Conservation (phyloP, 2,329 filamentous ascomycete genomes). For the Xylaria arbuscula region DNA sequence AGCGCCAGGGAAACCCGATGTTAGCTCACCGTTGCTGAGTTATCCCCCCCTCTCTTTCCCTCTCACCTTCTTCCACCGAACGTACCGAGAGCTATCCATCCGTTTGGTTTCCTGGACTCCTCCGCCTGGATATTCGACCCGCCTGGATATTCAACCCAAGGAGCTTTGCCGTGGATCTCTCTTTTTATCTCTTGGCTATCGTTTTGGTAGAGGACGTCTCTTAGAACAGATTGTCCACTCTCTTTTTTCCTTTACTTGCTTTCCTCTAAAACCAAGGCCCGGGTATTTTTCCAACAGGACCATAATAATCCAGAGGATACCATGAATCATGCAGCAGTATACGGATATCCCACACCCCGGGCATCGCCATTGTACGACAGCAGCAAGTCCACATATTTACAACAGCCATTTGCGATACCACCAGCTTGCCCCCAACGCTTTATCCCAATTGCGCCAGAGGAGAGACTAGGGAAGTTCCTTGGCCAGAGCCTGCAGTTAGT, state of each 20-base stretch:
- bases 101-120: constrained; percentile 47
- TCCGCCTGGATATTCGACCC: constrained; percentile 62
- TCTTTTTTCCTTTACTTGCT: constrained; percentile 47
- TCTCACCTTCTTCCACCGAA: constrained; percentile 37
- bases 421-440: constrained; percentile 58
- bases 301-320: constrained; percentile 53
- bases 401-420: constrained; percentile 53
- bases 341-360: constrained; percentile 68
- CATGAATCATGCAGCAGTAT: constrained; percentile 70
- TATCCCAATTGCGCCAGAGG: constrained; percentile 77
- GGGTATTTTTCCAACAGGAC: constrained; percentile 40
- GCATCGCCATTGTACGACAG: constrained; percentile 66
- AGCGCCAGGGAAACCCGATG: constrained; percentile 34
- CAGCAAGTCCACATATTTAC: constrained; percentile 58
- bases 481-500: constrained; percentile 86
- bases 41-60: constrained; percentile 27
- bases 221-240: constrained; percentile 44
- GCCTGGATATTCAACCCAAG: constrained; percentile 60
- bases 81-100: constrained; percentile 38
- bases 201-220: constrained; percentile 47
- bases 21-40: constrained; percentile 36
- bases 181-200: constrained; percentile 40
- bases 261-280: constrained; percentile 45
- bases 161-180: constrained; percentile 44
- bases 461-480: constrained; percentile 84